Evolutionary conservation across 352 stramenopile genomes (phyloP).

Genomic region (Pythium rishiriense): DNA sequence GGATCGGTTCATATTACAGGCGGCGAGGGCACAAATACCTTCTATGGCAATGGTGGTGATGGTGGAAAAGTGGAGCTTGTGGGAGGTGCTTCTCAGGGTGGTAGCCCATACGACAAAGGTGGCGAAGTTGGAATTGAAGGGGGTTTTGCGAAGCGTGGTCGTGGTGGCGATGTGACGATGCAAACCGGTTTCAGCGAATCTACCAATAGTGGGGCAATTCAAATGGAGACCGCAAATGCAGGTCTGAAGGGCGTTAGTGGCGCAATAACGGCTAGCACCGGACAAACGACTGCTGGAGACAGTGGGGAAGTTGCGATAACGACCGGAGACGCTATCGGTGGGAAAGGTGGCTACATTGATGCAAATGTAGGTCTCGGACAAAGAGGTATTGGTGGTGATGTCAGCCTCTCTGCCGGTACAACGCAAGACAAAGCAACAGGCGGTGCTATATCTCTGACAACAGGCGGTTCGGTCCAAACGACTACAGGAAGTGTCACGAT

Average conservation of each 20-base stretch:
- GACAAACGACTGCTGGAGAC: constrained; percentile 55
- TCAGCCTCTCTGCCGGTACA: constrained; percentile 66
- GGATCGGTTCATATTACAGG: constrained; percentile 57
- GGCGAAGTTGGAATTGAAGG: constrained; percentile 71
- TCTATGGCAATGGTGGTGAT: constrained; percentile 78
- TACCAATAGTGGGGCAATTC: constrained; percentile 54
- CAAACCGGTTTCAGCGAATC: constrained; percentile 53
- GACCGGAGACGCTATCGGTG: constrained; percentile 53
- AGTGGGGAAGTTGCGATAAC: constrained; percentile 63
- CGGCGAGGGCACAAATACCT: constrained; percentile 56
- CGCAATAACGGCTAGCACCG: constrained; percentile 48
- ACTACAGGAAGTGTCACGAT: constrained; percentile 57
- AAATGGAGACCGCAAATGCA: constrained; percentile 54
- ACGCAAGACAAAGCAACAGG: constrained; percentile 59
- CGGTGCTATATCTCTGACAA: constrained; percentile 55
- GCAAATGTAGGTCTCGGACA: constrained; percentile 57
- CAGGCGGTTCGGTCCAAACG: constrained; percentile 52
- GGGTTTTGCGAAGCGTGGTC: constrained; percentile 61
- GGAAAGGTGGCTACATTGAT: constrained; percentile 60
- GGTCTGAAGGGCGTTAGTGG: constrained; percentile 60
- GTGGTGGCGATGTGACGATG: constrained; percentile 52
- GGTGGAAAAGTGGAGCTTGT: constrained; percentile 85
- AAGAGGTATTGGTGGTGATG: constrained; percentile 48
- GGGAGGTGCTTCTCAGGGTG: constrained; percentile 81
- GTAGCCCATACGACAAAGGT: constrained; percentile 57